phyloP scores from a whole-genome alignment of 23 red algal genomes.

The Gracilaria gracilis region DNA sequence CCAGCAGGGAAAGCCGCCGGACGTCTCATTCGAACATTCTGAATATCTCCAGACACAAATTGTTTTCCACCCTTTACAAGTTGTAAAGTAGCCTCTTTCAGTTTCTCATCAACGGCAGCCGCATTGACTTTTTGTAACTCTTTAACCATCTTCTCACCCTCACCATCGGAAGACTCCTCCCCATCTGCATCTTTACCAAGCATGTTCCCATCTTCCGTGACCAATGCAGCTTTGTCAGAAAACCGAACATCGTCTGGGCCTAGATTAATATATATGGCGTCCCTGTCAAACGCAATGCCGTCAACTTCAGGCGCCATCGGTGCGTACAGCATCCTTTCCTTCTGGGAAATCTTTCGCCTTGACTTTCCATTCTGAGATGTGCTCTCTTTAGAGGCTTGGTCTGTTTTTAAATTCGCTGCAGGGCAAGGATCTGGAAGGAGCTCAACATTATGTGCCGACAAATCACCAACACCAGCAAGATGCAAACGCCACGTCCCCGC shows the following conservation, averaged over 20 bases:
- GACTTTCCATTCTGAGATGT: slow-evolving; percentile 44
- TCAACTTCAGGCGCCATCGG: slow-evolving; percentile 95
- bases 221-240: slow-evolving; percentile 51
- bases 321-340: slow-evolving; percentile 89
- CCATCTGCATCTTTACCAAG: slow-evolving; percentile 25
- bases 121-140: slow-evolving; percentile 67
- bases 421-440: slow-evolving; percentile 90
- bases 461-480: slow-evolving; percentile 89
- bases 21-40: slow-evolving; percentile 14
- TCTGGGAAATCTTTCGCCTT: slow-evolving; percentile 66
- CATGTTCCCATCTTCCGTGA: slow-evolving; percentile 12
- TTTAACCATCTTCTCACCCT: slow-evolving; percentile 93
- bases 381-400: slow-evolving; percentile 3
- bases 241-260: slow-evolving; percentile 78
- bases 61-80: slow-evolving; percentile 58
- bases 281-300: slow-evolving; percentile 93
- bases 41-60: slow-evolving; percentile 56
- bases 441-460: slow-evolving; percentile 70
- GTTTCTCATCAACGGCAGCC: slow-evolving; percentile 63
- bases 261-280: slow-evolving; percentile 94
- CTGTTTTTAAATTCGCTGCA: slow-evolving; percentile 34
- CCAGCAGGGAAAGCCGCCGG: slow-evolving; percentile 8
- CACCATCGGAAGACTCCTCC: slow-evolving; percentile 69
- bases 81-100: slow-evolving; percentile 51
- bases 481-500: slow-evolving; percentile 74